phyloP scores from a whole-genome alignment of 2,329 filamentous ascomycete genomes.

The Ophiostoma novo-ulmi region DNA sequence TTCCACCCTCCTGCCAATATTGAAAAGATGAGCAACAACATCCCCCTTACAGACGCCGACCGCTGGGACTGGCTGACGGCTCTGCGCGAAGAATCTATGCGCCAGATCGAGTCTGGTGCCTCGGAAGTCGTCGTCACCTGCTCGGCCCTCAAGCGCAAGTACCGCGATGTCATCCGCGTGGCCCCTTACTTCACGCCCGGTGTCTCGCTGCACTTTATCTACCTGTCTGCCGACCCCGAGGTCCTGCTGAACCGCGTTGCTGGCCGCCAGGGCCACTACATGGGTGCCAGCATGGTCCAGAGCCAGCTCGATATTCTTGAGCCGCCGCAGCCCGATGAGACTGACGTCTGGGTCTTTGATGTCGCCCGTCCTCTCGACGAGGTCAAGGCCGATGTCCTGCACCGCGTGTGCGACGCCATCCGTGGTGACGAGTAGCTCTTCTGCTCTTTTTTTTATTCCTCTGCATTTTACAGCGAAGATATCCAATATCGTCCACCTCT shows the following conservation, averaged over 20 bases:
- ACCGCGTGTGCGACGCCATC: slow-evolving; percentile 44
- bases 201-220: slow-evolving; percentile 86
- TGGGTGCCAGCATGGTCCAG: slow-evolving; percentile 92
- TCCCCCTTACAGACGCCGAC: slow-evolving; percentile 84
- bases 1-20: slow-evolving; percentile 75
- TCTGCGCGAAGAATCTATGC: slow-evolving; percentile 63
- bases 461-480: background rate
- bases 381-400: slow-evolving; percentile 57
- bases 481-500: background rate
- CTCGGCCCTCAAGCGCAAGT: slow-evolving; percentile 93
- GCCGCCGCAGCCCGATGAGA: slow-evolving; percentile 65
- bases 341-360: slow-evolving; percentile 67
- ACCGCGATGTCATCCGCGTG: slow-evolving; percentile 84
- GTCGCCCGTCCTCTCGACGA: slow-evolving; percentile 55
- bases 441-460: background rate
- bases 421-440: slow-evolving; percentile 9
- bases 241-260: slow-evolving; percentile 71
- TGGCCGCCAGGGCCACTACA: slow-evolving; percentile 77
- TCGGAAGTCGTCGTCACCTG: slow-evolving; percentile 89
- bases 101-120: slow-evolving; percentile 51
- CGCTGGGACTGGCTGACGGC: slow-evolving; percentile 94
- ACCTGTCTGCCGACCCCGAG: slow-evolving; percentile 72
- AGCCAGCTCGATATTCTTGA: slow-evolving; percentile 90
- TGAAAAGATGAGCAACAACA: slow-evolving; percentile 82
- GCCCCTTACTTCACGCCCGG: slow-evolving; percentile 69